phyloP scores from a whole-genome alignment of 2,329 filamentous ascomycete genomes.

The Aspergillus costaricaensis region DNA sequence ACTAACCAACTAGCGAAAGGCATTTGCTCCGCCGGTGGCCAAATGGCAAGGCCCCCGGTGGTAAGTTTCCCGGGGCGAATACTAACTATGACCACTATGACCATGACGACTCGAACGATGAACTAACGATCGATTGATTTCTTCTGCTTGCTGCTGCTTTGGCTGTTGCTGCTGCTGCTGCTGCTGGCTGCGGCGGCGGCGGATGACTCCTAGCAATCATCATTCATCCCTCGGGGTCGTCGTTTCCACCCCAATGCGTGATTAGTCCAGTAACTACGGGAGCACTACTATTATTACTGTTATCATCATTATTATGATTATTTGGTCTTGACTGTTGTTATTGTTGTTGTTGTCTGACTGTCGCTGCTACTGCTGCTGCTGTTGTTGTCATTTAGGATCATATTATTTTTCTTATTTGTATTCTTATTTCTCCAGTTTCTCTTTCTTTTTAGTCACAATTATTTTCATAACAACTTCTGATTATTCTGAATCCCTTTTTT shows the following conservation, averaged over 20 bases:
- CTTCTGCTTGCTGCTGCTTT: too few species aligned
- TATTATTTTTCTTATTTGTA: neutral
- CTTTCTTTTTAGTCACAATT: neutral
- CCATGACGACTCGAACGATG: neutral
- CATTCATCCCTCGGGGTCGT: neutral
- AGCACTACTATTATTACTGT: too few species aligned
- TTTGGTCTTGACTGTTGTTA: too few species aligned
- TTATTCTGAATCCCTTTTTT: neutral
- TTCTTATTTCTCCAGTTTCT: neutral
- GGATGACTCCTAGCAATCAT: neutral
- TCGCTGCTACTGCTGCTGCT: too few species aligned
- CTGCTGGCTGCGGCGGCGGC: too few species aligned
- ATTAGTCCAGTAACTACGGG: neutral
- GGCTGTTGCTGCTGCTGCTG: neutral
- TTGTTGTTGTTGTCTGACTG: too few species aligned
- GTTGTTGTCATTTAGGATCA: neutral
- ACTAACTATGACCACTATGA: constrained; percentile 6
- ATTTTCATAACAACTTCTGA: neutral
- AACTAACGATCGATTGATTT: too few species aligned
- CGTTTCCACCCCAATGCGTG: neutral
- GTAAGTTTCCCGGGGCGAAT: constrained; percentile 7
- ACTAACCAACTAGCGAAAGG: constrained; percentile 6
- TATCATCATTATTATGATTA: too few species aligned
- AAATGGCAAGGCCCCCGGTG: constrained; percentile 11
- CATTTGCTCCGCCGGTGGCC: constrained; percentile 14